Conservation (phyloP, 306 rosid genomes). For the Lathyrus aphaca region DNA sequence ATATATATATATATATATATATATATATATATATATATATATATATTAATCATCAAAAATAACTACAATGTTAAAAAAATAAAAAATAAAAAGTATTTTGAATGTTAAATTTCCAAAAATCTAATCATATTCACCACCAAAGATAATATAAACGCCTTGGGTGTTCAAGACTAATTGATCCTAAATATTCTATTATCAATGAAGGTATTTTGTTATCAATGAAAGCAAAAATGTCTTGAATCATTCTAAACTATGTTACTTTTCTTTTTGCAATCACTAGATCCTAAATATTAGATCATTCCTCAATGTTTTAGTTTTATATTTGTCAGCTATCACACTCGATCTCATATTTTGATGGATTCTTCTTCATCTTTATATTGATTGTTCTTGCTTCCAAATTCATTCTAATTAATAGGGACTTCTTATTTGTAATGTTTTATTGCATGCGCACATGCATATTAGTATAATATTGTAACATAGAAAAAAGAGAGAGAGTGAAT, state of each 20-base stretch:
- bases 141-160: too few relatives aligned
- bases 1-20: too few relatives aligned
- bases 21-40: too few relatives aligned
- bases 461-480: not conserved
- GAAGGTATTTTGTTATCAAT: too few relatives aligned
- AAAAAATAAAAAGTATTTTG: too few relatives aligned
- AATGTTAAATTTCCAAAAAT: too few relatives aligned
- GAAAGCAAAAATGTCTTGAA: not conserved
- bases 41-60: too few relatives aligned
- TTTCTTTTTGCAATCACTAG: conserved; percentile 10
- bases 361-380: not conserved
- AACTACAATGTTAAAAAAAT: too few relatives aligned
- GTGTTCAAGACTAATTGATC: too few relatives aligned
- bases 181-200: too few relatives aligned
- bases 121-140: too few relatives aligned
- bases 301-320: not conserved
- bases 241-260: conserved; percentile 7
- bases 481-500: not conserved
- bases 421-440: not conserved
- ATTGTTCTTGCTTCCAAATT: not conserved
- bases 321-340: not conserved
- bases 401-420: not conserved
- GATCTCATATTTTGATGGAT: not conserved
- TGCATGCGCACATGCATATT: not conserved
- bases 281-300: conserved; percentile 26